phyloP scores from a whole-genome alignment of 352 stramenopile genomes.

The Phytophthora tentaculata region DNA sequence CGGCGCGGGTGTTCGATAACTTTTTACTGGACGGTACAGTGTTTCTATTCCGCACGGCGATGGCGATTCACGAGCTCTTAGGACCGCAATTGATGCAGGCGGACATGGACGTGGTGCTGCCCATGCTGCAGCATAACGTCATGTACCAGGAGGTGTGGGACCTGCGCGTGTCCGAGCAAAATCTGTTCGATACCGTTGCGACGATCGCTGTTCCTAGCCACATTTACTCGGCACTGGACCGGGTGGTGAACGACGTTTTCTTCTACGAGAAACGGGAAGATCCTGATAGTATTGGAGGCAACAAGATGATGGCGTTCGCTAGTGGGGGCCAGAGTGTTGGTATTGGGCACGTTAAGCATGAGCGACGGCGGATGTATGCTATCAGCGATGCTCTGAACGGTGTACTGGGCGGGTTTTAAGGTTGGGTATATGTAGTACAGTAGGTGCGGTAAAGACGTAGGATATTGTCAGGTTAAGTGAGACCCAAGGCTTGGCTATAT shows the following conservation, averaged over 20 bases:
- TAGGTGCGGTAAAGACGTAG: background rate
- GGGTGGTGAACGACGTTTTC: conserved; percentile 85
- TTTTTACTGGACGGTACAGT: conserved; percentile 87
- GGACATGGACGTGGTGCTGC: conserved; percentile 81
- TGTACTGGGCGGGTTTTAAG: conserved; percentile 71
- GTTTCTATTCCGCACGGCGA: conserved; percentile 82
- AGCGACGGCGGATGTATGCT: conserved; percentile 74
- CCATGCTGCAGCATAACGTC: conserved; percentile 72
- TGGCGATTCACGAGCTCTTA: conserved; percentile 85
- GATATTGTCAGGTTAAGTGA: background rate
- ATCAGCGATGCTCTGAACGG: conserved; percentile 82
- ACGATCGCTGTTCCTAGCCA: conserved; percentile 70
- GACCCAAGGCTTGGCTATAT: background rate
- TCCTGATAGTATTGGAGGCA: conserved; percentile 25
- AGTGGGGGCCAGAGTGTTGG: conserved; percentile 70
- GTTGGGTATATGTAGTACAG: background rate
- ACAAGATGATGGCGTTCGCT: conserved; percentile 42
- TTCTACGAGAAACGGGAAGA: conserved; percentile 80
- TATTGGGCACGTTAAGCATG: conserved; percentile 73
- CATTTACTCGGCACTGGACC: conserved; percentile 73
- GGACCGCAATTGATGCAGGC: conserved; percentile 51
- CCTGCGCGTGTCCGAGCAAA: conserved; percentile 62
- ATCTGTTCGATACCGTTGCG: conserved; percentile 71
- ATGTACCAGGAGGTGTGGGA: conserved; percentile 72
- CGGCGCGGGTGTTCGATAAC: conserved; percentile 79